Conservation (phyloP, 148 eudicot genomes). For the Pharnaceum exiguum region DNA sequence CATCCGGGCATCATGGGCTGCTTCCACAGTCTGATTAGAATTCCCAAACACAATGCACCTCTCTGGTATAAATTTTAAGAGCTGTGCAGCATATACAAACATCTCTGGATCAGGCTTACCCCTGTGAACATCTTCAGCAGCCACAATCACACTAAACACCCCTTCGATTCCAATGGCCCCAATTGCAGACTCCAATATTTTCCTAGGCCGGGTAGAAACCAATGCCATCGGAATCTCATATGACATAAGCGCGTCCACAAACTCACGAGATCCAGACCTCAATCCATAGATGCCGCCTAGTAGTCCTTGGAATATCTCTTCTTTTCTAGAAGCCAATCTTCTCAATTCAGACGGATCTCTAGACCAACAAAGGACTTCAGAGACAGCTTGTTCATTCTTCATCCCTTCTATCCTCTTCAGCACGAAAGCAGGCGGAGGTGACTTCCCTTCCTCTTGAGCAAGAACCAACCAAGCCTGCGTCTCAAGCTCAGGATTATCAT, state of each 20-base stretch:
- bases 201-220: conserved; percentile 83
- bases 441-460: conserved; percentile 82
- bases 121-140: conserved; percentile 84
- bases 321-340: conserved; percentile 67
- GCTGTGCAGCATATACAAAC: conserved; percentile 84
- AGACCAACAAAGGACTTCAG: conserved; percentile 94
- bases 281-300: conserved; percentile 78
- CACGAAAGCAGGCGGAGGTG: conserved; percentile 61
- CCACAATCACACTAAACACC: conserved; percentile 70
- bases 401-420: conserved; percentile 76
- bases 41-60: conserved; percentile 93
- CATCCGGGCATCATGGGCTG: conserved; percentile 92
- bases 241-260: conserved; percentile 51
- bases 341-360: conserved; percentile 61
- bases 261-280: conserved; percentile 76
- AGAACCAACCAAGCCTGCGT: conserved; percentile 85
- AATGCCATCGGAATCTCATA: conserved; percentile 87
- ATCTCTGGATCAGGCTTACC: conserved; percentile 98
- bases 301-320: conserved; percentile 66
- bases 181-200: conserved; percentile 65
- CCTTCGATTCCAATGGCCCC: conserved; percentile 68
- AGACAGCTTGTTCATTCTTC: conserved; percentile 94
- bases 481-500: conserved; percentile 79
- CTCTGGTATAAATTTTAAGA: conserved; percentile 72
- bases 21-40: conserved; percentile 88